Percentiles rank a stretch among this genome's conserved stretches.
These are phyloP conservation scores for Theobroma grandiflorum DNA, from an alignment of 441 rosid species.

Conservation along the genomic window DNA sequence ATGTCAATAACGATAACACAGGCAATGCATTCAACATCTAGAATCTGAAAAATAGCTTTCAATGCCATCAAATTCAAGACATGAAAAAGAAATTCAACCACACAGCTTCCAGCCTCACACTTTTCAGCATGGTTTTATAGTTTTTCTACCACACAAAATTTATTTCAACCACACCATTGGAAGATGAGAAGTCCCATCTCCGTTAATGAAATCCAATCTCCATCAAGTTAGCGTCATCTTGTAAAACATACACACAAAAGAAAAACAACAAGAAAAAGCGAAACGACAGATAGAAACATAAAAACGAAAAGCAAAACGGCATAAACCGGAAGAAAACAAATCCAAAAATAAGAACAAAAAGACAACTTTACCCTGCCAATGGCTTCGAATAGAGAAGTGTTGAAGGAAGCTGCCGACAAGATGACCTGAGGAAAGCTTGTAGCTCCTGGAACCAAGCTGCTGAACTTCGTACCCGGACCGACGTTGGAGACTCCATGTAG, in stretches of 20 bases:
- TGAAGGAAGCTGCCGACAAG: constrained; percentile 90
- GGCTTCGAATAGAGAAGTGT: constrained; percentile 73
- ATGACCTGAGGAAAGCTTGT: constrained; percentile 97
- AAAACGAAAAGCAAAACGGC: constrained; percentile 22
- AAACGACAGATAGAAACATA: not conserved
- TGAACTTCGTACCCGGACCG: constrained; percentile 76
- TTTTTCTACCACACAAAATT: not conserved
- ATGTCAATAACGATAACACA: not conserved
- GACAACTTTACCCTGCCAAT: constrained; percentile 79
- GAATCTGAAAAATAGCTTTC: not conserved
- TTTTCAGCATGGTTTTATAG: not conserved
- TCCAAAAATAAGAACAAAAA: not conserved
- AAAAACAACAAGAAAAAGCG: constrained; percentile 6
- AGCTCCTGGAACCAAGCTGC: constrained; percentile 75
- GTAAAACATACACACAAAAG: constrained; percentile 25
- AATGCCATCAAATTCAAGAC: not conserved
- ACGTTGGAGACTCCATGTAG: constrained; percentile 86
- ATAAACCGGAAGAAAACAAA: not conserved
- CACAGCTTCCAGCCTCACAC: not conserved
- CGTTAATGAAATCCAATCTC: not conserved
- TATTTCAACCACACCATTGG: not conserved
- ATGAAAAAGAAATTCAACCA: constrained; percentile 14
- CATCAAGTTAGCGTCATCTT: not conserved
- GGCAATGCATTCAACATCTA: not conserved
- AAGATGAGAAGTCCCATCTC: not conserved